Base-by-base conservation (phyloP, 768 basidiomycete species). In the Polyporus arcularius region DNA sequence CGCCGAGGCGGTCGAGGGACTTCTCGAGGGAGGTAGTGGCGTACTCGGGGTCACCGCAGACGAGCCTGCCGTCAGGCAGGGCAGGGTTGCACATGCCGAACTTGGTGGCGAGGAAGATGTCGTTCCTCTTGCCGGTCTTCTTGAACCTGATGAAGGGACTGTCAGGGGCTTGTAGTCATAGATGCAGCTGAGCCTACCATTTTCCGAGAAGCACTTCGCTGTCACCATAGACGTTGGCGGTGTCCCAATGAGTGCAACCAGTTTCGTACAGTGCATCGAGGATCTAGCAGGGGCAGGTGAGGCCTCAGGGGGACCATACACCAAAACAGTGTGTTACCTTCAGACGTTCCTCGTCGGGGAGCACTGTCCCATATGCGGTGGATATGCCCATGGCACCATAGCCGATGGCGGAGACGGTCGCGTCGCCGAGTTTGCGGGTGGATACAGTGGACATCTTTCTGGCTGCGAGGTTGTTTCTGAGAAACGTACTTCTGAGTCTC, bases 71-170 rank as follows among this genome's bases (percentile, higher is more conserved):
- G 12, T 47, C 46, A 7, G n/a, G n/a, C 8, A 47, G n/a, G 10
- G 46, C 5, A 9, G 18, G n/a, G 4, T 18, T 18, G 73, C 61
- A 53, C 30, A 72, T 11, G 14, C 82, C 82, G 48, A 82, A 82
- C 69, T 89, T 88, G 18, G 85, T 86, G 2, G 85, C 85, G 18
- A 89, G 76, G 72, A 87, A 88, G 18, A 85, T 82, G 14, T 82
- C 74, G 18, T 73, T 63, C 30, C 82, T 74, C 54, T 81, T 82
- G 8, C 83, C 83, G 10, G 80, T 82, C 14, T 74, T 72, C 61
- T 79, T 76, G 69, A 86, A 82, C 83, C 82, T 80, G 59, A 26
- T 26, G 21, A 26, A 26, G 21, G 21, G 21, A 26, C 21, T 26
- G 21, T 26, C 21, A 26, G 21, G 21, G 21, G 21, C 21, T 26